Evolutionary conservation across 495 filamentous ascomycete genomes (phyloP).

Genomic region (Aspergillus heteromorphus): DNA sequence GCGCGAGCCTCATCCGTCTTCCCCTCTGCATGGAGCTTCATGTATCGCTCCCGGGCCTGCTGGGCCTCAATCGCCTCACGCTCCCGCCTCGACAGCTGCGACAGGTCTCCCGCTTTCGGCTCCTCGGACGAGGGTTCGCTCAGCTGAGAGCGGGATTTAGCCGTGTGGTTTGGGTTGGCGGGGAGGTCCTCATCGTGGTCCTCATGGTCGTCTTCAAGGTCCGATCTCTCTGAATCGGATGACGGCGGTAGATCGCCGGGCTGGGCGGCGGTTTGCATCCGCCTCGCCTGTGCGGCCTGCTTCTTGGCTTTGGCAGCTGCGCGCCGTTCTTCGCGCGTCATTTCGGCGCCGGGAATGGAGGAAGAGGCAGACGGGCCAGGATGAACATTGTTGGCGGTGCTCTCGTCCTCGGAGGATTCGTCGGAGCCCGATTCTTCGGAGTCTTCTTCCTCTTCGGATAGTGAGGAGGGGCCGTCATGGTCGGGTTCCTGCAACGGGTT

Average conservation of each 20-base stretch:
- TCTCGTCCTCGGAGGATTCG: constrained; percentile 33
- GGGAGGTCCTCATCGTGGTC: constrained; percentile 63
- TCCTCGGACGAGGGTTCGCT: constrained; percentile 37
- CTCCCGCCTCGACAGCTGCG: constrained; percentile 72
- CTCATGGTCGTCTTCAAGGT: constrained; percentile 49
- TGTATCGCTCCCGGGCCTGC: constrained; percentile 82
- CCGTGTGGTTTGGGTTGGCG: constrained; percentile 85
- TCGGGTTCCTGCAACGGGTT: constrained; percentile 38
- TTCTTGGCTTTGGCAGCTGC: constrained; percentile 88
- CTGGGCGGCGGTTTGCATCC: constrained; percentile 56
- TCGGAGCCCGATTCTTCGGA: constrained; percentile 33
- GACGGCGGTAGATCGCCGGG: constrained; percentile 81
- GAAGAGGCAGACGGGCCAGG: background rate
- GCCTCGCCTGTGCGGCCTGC: constrained; percentile 73
- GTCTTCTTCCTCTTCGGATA: constrained; percentile 40
- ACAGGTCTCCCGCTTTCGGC: constrained; percentile 25
- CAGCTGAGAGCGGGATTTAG: constrained; percentile 59
- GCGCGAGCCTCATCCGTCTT: constrained; percentile 95
- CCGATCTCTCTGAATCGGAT: constrained; percentile 57
- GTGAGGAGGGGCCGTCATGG: constrained; percentile 36
- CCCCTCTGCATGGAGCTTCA: constrained; percentile 90
- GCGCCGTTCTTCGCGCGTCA: constrained; percentile 83
- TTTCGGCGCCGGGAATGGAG: constrained; percentile 25
- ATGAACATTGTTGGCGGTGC: constrained; percentile 25
- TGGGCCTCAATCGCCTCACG: constrained; percentile 83